Evolutionary conservation across 495 filamentous ascomycete genomes (phyloP), one percentile per base, ranked within the genome.

Genomic region (Apodospora peruviana): DNA sequence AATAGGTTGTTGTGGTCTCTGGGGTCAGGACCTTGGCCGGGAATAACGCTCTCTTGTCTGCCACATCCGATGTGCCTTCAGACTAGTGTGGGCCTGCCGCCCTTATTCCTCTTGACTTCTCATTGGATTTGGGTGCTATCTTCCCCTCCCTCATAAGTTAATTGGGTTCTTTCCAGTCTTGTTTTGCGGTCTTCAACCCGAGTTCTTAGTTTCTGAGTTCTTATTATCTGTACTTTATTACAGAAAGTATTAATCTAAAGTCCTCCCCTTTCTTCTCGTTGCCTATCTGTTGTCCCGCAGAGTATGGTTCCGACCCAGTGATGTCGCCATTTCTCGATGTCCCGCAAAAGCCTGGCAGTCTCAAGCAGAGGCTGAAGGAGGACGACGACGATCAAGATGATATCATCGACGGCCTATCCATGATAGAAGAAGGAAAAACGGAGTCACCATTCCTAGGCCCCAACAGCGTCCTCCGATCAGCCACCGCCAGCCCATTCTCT

Each of bases 341-440:
- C 12, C 57, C 49, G 22, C 52, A 53, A 18, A 47, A 45, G 4
- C 45, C 53, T 5, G 18, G 35, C 17, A n/a, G n/a, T n/a, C 34
- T 24, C 17, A 59, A 60, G 43, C 25, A 41, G n/a, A 40, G 46
- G 17, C 19, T 45, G n/a, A 44, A 54, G 17, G 51, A 54, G 32
- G 58, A 64, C 32, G 62, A 69, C 27, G 64, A 66, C 38, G 59
- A 56, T n/a, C n/a, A n/a, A n/a, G n/a, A n/a, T 8, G 66, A 70
- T 37, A 41, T 45, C 14, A 50, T 53, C 18, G 66, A 52, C 24
- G 45, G n/a, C 7, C 46, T 51, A 4, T 18, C 52, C 0, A 39
- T 14, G 14, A 18, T 51, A 11, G 54, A 57, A 9, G 48, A 43
- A 5, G 10, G 44, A 27, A 55, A 54, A 22, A 47, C 43, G 9